Evolutionary conservation across 2,329 filamentous ascomycete species (phyloP), one percentile per base, ranked within the genome.

Genomic region (Fonsecaea pugnacius): DNA sequence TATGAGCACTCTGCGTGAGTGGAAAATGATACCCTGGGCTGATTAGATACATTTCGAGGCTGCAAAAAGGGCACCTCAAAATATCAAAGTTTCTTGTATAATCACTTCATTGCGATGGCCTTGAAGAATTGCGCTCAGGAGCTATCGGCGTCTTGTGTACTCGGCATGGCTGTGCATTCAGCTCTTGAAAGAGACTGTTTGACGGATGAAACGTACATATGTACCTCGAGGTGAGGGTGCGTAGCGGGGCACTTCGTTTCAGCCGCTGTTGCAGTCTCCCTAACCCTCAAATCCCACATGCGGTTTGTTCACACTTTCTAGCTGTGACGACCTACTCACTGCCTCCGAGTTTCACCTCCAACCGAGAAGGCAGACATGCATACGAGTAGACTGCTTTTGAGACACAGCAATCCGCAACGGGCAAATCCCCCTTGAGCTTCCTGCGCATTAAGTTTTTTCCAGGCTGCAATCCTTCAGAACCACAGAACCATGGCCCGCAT

Each of bases 401-500:
- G 32, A 18, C 52, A 51, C 40, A 35, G 55, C 27, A 30, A 52
- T 53, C 50, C 65, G 46, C 62, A 56, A 35, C 59, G 54, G 38
- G 61, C 62, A 35, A 58, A 69, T 51, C 62, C 61, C 14, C 66
- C 62, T 55, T 67, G 65, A 67, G 53, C 38, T 52, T 9, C 33
- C 33, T 12, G 18, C 18, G 24, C 8, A 16, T n/a, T 14, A 16
- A n/a, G 27, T 30, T 24, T 48, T 35, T 48, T 12, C 38, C 14
- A 30, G 18, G 40, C 50, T 53, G 12, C 9, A 33, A 5, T 8
- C 27, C 1, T 33, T 38, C 6, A 48, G n/a, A n/a, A 30, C 27
- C 27, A 30, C 27, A 38, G 32, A 24, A 36, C 16, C 16, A 71
- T 71, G 70, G 67, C 67, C 27, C 70, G 70, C 56, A 69, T 58